phyloP scores from a whole-genome alignment of 2,329 filamentous ascomycete genomes.

The Gliomastix tumulicola region DNA sequence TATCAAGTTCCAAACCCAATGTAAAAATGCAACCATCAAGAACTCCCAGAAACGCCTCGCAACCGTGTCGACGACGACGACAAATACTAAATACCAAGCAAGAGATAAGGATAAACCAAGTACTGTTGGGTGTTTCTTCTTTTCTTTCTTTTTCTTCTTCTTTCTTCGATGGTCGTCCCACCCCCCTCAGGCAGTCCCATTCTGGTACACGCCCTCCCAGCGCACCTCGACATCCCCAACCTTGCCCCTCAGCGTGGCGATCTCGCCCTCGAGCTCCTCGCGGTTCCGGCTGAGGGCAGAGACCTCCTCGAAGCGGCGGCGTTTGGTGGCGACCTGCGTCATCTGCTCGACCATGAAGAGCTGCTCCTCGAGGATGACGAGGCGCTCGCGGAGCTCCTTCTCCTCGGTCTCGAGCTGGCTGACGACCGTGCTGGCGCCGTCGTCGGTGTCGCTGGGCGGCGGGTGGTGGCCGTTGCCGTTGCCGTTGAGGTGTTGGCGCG shows the following conservation, averaged over 20 bases:
- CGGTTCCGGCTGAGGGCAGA: constrained; percentile 71
- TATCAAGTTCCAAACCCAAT: too few species aligned
- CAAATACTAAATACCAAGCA: too few species aligned
- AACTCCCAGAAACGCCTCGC: too few species aligned
- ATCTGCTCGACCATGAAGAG: constrained; percentile 83
- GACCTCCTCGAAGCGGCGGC: constrained; percentile 81
- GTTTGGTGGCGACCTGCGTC: constrained; percentile 69
- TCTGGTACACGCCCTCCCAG: constrained; percentile 44
- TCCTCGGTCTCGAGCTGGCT: constrained; percentile 71
- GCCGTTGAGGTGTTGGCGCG: constrained; percentile 18
- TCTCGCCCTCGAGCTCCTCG: constrained; percentile 76
- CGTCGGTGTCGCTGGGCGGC: constrained; percentile 24
- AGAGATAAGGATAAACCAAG: too few species aligned
- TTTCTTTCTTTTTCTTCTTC: too few species aligned
- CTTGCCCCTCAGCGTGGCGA: constrained; percentile 58
- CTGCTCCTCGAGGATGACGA: constrained; percentile 87
- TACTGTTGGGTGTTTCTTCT: too few species aligned
- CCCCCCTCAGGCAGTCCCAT: too few species aligned
- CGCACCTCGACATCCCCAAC: constrained; percentile 58
- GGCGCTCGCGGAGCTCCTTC: constrained; percentile 68
- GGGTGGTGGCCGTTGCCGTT: constrained; percentile 1
- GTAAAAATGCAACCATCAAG: too few species aligned
- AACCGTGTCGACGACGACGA: too few species aligned
- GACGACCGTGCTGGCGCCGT: constrained; percentile 44
- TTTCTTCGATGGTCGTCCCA: too few species aligned